phyloP scores from a whole-genome alignment of 495 filamentous ascomycete genomes.

The Penicillium egyptiacum region DNA sequence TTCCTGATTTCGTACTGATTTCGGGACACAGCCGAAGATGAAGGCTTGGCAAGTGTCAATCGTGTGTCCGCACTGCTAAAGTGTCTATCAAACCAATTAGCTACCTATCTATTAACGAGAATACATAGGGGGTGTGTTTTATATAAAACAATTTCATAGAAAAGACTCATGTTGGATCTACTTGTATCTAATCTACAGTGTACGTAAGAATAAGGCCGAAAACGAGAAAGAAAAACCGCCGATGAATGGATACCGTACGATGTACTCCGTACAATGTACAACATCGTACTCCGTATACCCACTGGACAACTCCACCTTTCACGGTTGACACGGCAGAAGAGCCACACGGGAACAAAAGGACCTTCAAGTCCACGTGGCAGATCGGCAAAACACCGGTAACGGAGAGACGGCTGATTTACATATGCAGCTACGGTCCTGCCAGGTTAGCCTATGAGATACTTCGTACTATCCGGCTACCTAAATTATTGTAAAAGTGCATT shows the following conservation, averaged over 20 bases:
- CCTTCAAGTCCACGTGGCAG: slow-evolving; percentile 14
- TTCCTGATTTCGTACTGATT: background rate
- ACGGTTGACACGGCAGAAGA: slow-evolving; percentile 4
- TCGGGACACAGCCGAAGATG: too few relatives aligned
- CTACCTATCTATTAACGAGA: background rate
- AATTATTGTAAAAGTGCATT: background rate
- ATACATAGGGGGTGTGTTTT: background rate
- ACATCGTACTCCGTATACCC: background rate
- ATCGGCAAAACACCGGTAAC: slow-evolving; percentile 8
- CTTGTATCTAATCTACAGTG: background rate
- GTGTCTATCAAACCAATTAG: background rate
- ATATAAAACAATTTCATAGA: background rate
- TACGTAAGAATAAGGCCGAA: background rate
- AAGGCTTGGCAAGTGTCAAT: slow-evolving; percentile 3
- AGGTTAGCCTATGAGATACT: background rate
- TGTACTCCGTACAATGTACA: background rate
- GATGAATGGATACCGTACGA: background rate
- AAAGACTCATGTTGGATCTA: background rate
- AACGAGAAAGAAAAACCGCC: background rate
- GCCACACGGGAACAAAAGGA: background rate
- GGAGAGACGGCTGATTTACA: background rate
- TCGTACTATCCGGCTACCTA: background rate
- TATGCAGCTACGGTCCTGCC: background rate
- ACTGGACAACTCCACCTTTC: background rate
- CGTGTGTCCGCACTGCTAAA: background rate